Evolutionary conservation across 306 rosid species (phyloP).

Genomic region (Gillenia trifoliata): DNA sequence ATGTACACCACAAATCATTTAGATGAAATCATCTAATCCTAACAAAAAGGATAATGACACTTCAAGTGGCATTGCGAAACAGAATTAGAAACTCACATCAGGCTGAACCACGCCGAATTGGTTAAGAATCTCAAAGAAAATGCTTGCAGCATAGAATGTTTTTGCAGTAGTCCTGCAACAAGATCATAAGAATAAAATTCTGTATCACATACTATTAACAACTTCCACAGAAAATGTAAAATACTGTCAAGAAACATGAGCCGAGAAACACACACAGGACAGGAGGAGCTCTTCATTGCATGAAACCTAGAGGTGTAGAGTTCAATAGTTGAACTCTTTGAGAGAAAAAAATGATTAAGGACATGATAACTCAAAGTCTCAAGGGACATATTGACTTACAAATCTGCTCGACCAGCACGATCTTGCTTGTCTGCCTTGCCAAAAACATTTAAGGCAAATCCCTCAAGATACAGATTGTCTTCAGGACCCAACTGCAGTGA

Average conservation of each 20-base stretch:
- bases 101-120: conserved; percentile 85
- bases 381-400: conserved; percentile 41
- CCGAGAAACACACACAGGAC: background rate
- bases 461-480: conserved; percentile 84
- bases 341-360: background rate
- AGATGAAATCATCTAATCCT: background rate
- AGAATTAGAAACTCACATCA: conserved; percentile 60
- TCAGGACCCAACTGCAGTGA: conserved; percentile 77
- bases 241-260: background rate
- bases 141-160: conserved; percentile 99
- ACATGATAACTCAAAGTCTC: background rate
- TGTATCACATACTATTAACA: background rate
- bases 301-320: background rate
- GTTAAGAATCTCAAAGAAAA: conserved; percentile 87
- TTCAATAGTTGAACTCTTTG: background rate
- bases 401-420: conserved; percentile 89
- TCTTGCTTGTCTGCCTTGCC: conserved; percentile 97
- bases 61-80: background rate
- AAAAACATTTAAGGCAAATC: conserved; percentile 89
- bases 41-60: background rate
- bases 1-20: background rate
- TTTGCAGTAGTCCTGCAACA: conserved; percentile 87
- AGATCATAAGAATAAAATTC: conserved; percentile 14
- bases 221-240: background rate
- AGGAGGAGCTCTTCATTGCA: background rate